These are phyloP conservation scores for Penicillium sp. DNA, from an alignment of 2,329 filamentous ascomycete species.

Conservation along the genomic window DNA sequence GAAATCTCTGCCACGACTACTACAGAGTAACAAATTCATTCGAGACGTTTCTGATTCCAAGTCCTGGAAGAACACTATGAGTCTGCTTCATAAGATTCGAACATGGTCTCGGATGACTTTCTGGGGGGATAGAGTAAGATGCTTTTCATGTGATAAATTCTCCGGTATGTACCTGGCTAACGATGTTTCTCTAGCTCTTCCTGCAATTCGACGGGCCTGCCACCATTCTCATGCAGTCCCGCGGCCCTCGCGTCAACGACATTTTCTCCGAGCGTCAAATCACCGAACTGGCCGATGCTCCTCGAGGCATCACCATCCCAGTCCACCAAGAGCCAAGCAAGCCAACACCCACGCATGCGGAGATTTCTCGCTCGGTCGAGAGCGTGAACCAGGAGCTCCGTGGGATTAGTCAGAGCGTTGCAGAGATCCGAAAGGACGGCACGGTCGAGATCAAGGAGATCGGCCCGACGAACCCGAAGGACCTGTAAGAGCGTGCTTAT, in stretches of 20 bases:
- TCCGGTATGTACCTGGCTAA: background rate
- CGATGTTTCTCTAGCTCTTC: conserved; percentile 62
- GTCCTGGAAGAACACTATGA: conserved; percentile 69
- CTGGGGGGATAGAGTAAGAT: conserved; percentile 78
- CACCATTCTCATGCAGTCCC: conserved; percentile 83
- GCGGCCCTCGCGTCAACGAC: conserved; percentile 77
- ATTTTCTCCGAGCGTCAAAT: conserved; percentile 75
- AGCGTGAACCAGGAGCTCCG: conserved; percentile 33
- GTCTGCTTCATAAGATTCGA: conserved; percentile 67
- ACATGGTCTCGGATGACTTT: conserved; percentile 80
- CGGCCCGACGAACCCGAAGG: conserved; percentile 13
- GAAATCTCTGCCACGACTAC: conserved; percentile 58
- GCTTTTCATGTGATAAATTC: background rate
- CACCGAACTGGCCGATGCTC: conserved; percentile 84
- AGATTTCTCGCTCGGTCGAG: conserved; percentile 31
- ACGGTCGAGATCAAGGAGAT: conserved; percentile 64
- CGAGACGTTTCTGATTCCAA: conserved; percentile 69
- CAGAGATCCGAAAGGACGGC: conserved; percentile 60
- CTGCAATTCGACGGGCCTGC: conserved; percentile 84
- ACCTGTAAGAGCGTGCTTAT: conserved; percentile 5
- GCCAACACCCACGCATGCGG: conserved; percentile 26
- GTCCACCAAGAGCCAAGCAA: conserved; percentile 50
- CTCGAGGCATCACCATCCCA: conserved; percentile 68
- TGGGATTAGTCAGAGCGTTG: conserved; percentile 46
- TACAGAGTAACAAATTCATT: conserved; percentile 74